Conservation (phyloP, 2,329 filamentous ascomycete species). For the Aspergillus aculeatus region DNA sequence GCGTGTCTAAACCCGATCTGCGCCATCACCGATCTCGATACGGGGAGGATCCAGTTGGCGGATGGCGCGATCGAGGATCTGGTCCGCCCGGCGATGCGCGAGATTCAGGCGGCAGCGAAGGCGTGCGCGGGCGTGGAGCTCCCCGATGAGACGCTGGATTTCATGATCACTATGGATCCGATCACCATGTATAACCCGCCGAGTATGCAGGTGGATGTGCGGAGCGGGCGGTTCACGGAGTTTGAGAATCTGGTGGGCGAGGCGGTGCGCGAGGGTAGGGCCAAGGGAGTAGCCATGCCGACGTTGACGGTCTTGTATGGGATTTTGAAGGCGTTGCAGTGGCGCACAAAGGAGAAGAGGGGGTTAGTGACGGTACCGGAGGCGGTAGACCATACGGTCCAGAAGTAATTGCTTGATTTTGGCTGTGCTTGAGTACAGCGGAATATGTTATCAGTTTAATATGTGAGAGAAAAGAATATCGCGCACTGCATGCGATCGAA, state of each 20-base stretch:
- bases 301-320: constrained; percentile 28
- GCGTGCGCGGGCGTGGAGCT: constrained; percentile 11
- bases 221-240: constrained; percentile 52
- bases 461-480: no score
- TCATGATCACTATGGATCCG: constrained; percentile 41
- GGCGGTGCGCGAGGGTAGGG: constrained; percentile 53
- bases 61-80: constrained; percentile 48
- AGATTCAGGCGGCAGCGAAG: constrained; percentile 44
- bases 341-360: constrained; percentile 27
- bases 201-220: constrained; percentile 55
- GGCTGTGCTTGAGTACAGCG: no score
- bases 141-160: constrained; percentile 12
- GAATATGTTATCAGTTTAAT: no score
- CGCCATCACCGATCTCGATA: constrained; percentile 52
- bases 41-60: constrained; percentile 49
- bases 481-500: no score
- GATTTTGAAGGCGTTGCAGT: constrained; percentile 29
- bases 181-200: constrained; percentile 49
- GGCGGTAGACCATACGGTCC: constrained; percentile 9
- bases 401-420: neutral
- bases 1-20: constrained; percentile 54
- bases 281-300: constrained; percentile 44
- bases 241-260: constrained; percentile 58
- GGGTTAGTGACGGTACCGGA: constrained; percentile 12
- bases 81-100: constrained; percentile 53